Evolutionary conservation across 176 grass and related monocot genomes (phyloP).

Genomic region (Miscanthus lutarioriparius): DNA sequence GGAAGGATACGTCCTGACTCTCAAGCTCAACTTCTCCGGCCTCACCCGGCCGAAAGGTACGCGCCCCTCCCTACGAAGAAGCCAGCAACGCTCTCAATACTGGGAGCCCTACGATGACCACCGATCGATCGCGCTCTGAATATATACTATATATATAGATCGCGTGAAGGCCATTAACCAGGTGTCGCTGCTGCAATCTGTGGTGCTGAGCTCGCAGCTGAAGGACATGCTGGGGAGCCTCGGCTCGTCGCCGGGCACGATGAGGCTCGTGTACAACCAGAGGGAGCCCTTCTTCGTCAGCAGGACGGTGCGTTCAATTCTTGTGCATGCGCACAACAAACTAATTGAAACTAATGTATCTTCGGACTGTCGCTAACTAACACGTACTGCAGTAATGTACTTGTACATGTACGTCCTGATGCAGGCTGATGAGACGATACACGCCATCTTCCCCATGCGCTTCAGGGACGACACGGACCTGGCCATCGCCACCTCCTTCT

Average conservation of each 20-base stretch:
- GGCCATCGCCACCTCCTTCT: slow-evolving; percentile 76
- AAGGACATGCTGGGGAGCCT: slow-evolving; percentile 61
- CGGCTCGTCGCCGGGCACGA: slow-evolving; percentile 38
- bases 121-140: background rate
- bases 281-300: slow-evolving; percentile 88
- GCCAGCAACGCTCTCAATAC: too few relatives aligned
- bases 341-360: background rate
- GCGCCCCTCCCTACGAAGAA: too few relatives aligned
- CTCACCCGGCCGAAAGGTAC: slow-evolving; percentile 54
- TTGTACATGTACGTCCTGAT: background rate
- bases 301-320: slow-evolving; percentile 47
- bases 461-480: slow-evolving; percentile 88
- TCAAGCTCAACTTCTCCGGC: slow-evolving; percentile 75
- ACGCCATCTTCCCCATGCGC: slow-evolving; percentile 76
- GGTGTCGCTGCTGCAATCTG: slow-evolving; percentile 65
- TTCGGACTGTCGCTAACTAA: background rate
- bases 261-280: slow-evolving; percentile 70
- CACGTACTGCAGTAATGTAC: background rate
- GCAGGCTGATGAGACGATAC: slow-evolving; percentile 58
- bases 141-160: slow-evolving; percentile 18
- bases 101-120: too few relatives aligned
- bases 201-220: slow-evolving; percentile 72
- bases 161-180: slow-evolving; percentile 53
- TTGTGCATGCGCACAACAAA: background rate
- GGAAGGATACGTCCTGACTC: slow-evolving; percentile 69